These are phyloP conservation scores for Pholiota conissans DNA, from an alignment of 768 basidiomycete genomes.

Conservation along the genomic window DNA sequence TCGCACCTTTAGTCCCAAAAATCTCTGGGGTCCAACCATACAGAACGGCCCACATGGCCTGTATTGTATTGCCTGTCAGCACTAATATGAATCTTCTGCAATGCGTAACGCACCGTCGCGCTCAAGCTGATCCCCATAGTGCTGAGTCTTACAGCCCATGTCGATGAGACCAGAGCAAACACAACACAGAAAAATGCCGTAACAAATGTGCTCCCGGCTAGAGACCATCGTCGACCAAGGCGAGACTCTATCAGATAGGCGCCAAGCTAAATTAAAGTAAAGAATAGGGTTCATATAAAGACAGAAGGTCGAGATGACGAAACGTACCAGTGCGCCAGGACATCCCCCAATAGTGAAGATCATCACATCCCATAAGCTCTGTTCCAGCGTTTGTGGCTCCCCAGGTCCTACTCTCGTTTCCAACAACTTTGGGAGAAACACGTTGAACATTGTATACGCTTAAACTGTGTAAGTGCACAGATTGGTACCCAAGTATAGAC, in stretches of 20 bases:
- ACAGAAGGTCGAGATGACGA: constrained; percentile 1
- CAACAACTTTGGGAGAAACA: constrained; percentile 83
- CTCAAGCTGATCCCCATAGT: constrained; percentile 79
- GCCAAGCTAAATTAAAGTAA: constrained; percentile 55
- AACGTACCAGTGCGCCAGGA: constrained; percentile 77
- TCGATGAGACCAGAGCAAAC: constrained; percentile 61
- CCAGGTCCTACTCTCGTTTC: constrained; percentile 49
- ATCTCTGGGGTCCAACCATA: constrained; percentile 92
- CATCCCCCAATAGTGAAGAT: constrained; percentile 84
- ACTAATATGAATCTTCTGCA: neutral
- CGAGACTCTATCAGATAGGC: constrained; percentile 76
- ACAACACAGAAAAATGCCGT: constrained; percentile 75
- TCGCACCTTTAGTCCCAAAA: constrained; percentile 74
- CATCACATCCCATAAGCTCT: constrained; percentile 82
- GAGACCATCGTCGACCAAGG: constrained; percentile 69
- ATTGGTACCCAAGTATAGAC: no score
- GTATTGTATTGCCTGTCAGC: neutral
- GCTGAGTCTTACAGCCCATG: constrained; percentile 61
- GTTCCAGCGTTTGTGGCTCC: constrained; percentile 48
- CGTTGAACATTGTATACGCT: constrained; percentile 94
- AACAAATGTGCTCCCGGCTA: constrained; percentile 72
- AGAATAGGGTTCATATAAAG: neutral
- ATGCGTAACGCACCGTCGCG: constrained; percentile 52
- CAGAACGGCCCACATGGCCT: constrained; percentile 88
- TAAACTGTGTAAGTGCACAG: constrained; percentile 5